Evolutionary conservation across 768 basidiomycete genomes (phyloP), one percentile per base, ranked within the genome.

Genomic region (Pleurotus ostreatus): DNA sequence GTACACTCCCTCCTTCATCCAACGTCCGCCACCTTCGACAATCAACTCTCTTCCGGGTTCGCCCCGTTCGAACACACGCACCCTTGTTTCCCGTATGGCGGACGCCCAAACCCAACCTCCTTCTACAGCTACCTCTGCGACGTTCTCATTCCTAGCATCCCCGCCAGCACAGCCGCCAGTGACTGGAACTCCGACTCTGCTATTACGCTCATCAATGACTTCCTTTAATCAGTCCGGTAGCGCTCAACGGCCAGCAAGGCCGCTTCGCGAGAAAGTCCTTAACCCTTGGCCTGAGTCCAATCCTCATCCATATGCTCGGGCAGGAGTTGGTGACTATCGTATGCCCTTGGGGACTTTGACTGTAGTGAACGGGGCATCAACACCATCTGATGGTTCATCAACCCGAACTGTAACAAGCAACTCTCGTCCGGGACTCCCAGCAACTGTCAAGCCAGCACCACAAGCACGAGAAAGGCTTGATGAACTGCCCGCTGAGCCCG

Each of bases 281-380:
- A 53, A 41, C 16, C 51, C 51, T 7, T 53, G 51, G 51, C 23
- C 39, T 2, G 11, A 41, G 11, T 34, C 34, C 37, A 34, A 40
- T 15, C 51, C 18, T 9, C 51, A 53, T 41, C 51, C 51, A 4
- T 53, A 53, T 25, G 51, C 51, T n/a, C 51, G n/a, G 12, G 37
- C 20, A 38, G 51, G 9, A 8, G n/a, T 20, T 53, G 22, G 13
- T 22, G 18, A 40, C 37, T 20, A 53, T 16, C 51, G 39, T 23
- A 34, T 37, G 38, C 51, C 20, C 18, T 22, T n/a, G 23, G 37
- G 34, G 25, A 34, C 30, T 34, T 34, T 34, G 30, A 9, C 30
- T 34, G 30, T 34, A 9, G 51, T 22, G 51, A 53, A 40, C 30
- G 51, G 39, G 12, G 26, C n/a, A 23, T 25, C 15, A n/a, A 18